A percentile compares a stretch with the other conserved stretches of the same genome.
phyloP scores from a whole-genome alignment of 805 yeast species.

The Metschnikowia orientalis region DNA sequence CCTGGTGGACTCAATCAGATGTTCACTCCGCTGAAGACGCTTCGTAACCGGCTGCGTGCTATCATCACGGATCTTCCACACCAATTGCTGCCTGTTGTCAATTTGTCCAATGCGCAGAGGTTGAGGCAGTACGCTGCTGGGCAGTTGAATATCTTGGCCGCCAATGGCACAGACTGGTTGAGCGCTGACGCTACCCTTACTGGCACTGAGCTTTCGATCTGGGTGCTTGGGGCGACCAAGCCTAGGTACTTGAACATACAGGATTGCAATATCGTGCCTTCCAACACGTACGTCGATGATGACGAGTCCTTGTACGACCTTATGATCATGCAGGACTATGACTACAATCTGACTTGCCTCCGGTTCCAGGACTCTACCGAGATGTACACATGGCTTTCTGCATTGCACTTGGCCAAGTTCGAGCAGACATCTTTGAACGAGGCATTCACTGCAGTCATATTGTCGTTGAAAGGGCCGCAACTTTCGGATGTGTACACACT shows the following conservation, averaged over 20 bases:
- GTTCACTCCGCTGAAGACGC: slow-evolving; percentile 16
- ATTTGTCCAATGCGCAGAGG: slow-evolving; percentile 66
- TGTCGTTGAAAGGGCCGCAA: slow-evolving; percentile 53
- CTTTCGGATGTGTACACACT: slow-evolving; percentile 58
- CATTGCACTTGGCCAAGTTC: slow-evolving; percentile 50
- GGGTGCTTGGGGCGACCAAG: slow-evolving; percentile 41
- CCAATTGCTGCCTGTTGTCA: slow-evolving; percentile 68
- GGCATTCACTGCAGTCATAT: slow-evolving; percentile 60
- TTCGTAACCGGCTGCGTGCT: slow-evolving; percentile 14
- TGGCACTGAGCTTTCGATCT: slow-evolving; percentile 53
- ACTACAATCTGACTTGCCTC: slow-evolving; percentile 23
- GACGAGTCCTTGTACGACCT: slow-evolving; percentile 17
- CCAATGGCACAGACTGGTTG: slow-evolving; percentile 28
- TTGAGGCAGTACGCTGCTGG: slow-evolving; percentile 61
- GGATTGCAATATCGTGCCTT: slow-evolving; percentile 31
- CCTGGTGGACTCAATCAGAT: slow-evolving; percentile 12
- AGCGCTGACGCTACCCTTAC: slow-evolving; percentile 37
- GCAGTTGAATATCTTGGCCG: slow-evolving; percentile 29
- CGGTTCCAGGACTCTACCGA: slow-evolving; percentile 22
- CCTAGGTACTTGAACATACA: slow-evolving; percentile 52
- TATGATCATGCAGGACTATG: slow-evolving; percentile 28
- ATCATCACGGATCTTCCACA: slow-evolving; percentile 42
- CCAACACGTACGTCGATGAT: slow-evolving; percentile 14
- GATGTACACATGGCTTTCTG: slow-evolving; percentile 40
- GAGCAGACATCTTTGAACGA: slow-evolving; percentile 57